phyloP scores from a whole-genome alignment of 345 rosid species.

The Eucalyptus marginata region DNA sequence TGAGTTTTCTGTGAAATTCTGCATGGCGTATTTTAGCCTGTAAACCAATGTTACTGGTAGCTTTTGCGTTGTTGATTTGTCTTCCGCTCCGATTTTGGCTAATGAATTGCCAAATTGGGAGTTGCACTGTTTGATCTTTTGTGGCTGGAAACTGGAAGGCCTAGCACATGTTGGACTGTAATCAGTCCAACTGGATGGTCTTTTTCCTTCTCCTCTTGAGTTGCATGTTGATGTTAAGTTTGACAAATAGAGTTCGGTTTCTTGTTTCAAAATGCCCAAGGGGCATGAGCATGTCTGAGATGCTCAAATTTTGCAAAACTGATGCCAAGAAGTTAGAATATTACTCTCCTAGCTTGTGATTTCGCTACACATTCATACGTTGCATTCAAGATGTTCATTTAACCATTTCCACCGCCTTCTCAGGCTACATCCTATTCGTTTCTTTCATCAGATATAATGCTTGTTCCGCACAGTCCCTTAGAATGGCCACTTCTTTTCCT shows the following conservation, averaged over 20 bases:
- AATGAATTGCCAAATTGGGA: not conserved
- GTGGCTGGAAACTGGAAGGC: not conserved
- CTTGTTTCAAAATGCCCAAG: not conserved
- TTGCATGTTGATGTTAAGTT: not conserved
- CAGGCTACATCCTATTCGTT: not conserved
- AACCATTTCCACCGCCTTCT: not conserved
- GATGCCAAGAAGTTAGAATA: not conserved
- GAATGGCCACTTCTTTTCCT: not conserved
- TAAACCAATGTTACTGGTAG: not conserved
- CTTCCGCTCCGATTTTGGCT: not conserved
- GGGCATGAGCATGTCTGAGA: not conserved
- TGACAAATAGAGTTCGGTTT: not conserved
- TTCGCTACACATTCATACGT: not conserved
- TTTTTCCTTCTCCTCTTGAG: not conserved
- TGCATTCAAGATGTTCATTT: not conserved
- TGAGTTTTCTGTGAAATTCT: not conserved
- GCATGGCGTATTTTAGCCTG: not conserved
- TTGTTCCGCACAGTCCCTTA: not conserved
- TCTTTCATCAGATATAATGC: not conserved
- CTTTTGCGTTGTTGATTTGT: not conserved
- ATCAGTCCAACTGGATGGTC: not conserved
- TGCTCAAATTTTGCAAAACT: not conserved
- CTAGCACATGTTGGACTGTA: not conserved
- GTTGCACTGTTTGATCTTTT: not conserved
- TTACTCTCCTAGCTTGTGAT: not conserved